Conservation (phyloP, 345 rosid genomes). For the Psidium friedrichsthalianum region DNA sequence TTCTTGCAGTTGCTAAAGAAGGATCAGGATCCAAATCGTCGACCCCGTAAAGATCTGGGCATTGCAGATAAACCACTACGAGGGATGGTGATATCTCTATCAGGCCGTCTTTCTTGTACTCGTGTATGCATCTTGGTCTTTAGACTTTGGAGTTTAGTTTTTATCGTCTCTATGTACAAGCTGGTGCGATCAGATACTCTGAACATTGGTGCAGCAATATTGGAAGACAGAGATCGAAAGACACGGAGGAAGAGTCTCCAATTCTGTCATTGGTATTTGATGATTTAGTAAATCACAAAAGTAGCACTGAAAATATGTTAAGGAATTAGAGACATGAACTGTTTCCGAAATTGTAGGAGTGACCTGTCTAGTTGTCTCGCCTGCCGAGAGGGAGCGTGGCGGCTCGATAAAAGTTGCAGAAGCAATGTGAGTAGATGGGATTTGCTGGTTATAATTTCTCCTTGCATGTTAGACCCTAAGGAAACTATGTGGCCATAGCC, state of each 20-base stretch:
- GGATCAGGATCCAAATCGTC: conserved; percentile 36
- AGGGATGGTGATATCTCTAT: conserved; percentile 57
- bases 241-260: conserved; percentile 52
- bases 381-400: conserved; percentile 55
- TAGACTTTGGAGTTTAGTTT: background rate
- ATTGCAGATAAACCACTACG: conserved; percentile 41
- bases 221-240: conserved; percentile 53
- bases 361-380: conserved; percentile 50
- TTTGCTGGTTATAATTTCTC: background rate
- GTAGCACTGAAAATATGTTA: background rate
- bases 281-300: background rate
- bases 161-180: background rate
- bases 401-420: conserved; percentile 57
- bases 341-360: conserved; percentile 15
- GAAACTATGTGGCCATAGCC: background rate
- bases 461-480: background rate
- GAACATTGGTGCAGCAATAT: conserved; percentile 32
- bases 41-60: conserved; percentile 32
- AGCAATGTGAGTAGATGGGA: conserved; percentile 44
- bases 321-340: background rate
- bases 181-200: background rate
- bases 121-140: conserved; percentile 26
- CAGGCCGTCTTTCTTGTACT: conserved; percentile 57
- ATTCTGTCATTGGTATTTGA: conserved; percentile 31
- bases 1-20: conserved; percentile 46